Conservation (phyloP, 192 early-diverging fungal genomes). For the Gaertneriomyces semiglobifer region DNA sequence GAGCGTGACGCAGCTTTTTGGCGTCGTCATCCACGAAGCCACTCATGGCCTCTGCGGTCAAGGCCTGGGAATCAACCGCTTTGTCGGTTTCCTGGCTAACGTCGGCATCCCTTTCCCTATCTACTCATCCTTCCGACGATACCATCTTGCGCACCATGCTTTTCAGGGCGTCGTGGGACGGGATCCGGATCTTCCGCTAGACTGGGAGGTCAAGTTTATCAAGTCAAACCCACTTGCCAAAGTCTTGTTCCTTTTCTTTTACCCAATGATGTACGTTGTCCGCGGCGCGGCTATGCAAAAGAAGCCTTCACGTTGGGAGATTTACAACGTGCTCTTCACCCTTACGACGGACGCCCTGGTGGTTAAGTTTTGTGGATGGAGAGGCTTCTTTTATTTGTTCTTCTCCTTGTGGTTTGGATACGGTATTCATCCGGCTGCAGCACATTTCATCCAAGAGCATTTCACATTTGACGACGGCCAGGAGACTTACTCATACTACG, state of each 20-base stretch:
- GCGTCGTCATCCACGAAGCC: slow-evolving; percentile 90
- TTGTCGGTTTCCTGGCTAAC: slow-evolving; percentile 81
- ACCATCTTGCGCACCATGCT: slow-evolving; percentile 96
- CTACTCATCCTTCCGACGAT: slow-evolving; percentile 42
- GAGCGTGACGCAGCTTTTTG: slow-evolving; percentile 74
- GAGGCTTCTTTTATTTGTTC: slow-evolving; percentile 45
- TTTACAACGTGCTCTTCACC: slow-evolving; percentile 41
- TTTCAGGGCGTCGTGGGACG: slow-evolving; percentile 91
- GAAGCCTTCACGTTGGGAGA: slow-evolving; percentile 40
- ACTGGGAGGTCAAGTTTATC: slow-evolving; percentile 76
- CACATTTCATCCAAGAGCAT: slow-evolving; percentile 97
- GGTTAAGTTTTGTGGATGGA: slow-evolving; percentile 37
- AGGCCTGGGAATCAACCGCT: slow-evolving; percentile 71
- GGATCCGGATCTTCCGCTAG: slow-evolving; percentile 89
- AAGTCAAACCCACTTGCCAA: slow-evolving; percentile 25
- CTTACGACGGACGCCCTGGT: slow-evolving; percentile 34
- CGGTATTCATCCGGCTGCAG: slow-evolving; percentile 87
- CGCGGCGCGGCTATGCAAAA: slow-evolving; percentile 56
- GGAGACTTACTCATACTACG: slow-evolving; percentile 98
- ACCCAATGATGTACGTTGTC: slow-evolving; percentile 81
- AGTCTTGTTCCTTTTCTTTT: slow-evolving; percentile 58
- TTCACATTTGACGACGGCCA: slow-evolving; percentile 90
- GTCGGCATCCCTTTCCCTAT: slow-evolving; percentile 68
- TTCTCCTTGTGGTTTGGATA: slow-evolving; percentile 63
- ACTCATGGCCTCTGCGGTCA: slow-evolving; percentile 80